Evolutionary conservation across 352 stramenopile species (phyloP), one percentile per base, ranked within the genome.

Genomic region (Phytophthora megakarya): DNA sequence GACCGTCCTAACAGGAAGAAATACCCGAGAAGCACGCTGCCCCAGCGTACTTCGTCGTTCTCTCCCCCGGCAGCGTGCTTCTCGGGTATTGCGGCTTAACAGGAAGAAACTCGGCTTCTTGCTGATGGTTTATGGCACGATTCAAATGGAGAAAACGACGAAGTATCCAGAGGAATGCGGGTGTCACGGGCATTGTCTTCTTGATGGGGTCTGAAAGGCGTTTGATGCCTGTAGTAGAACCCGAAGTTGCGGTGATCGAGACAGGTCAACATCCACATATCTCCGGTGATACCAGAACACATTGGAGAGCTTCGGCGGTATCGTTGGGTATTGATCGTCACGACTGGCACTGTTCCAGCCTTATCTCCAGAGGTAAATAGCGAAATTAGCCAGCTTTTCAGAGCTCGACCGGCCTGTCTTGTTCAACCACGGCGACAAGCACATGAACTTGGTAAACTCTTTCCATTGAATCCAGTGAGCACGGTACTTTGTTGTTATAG

Each of bases 1-100:
- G 61, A 67, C 13, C 53, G 22, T 10, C 61, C 26, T 0, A 75
- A 19, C 0, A 71, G 26, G 25, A 75, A 75, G 61, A 71, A 71
- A 40, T 52, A 75, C 1, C 8, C 55, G 4, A 71, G 25, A 12
- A 74, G 38, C 13, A 73, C 56, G 42, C 50, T 51, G 28, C 39
- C 60, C 61, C 54, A 67, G 5, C 65, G 18, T 1, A 71, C n/a
- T n/a, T n/a, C n/a, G 37, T 21, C 62, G 66, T 21, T 74, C 43
- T 2, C 44, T n/a, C n/a, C n/a, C n/a, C n/a, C n/a, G n/a, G n/a
- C n/a, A n/a, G n/a, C n/a, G n/a, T n/a, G n/a, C n/a, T n/a, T n/a
- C n/a, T n/a, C n/a, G n/a, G n/a, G n/a, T n/a, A n/a, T n/a, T n/a
- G n/a, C n/a, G n/a, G n/a, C n/a, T n/a, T n/a, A n/a, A n/a, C n/a